phyloP scores from a whole-genome alignment of 306 rosid species.

The Prunus campanulata region DNA sequence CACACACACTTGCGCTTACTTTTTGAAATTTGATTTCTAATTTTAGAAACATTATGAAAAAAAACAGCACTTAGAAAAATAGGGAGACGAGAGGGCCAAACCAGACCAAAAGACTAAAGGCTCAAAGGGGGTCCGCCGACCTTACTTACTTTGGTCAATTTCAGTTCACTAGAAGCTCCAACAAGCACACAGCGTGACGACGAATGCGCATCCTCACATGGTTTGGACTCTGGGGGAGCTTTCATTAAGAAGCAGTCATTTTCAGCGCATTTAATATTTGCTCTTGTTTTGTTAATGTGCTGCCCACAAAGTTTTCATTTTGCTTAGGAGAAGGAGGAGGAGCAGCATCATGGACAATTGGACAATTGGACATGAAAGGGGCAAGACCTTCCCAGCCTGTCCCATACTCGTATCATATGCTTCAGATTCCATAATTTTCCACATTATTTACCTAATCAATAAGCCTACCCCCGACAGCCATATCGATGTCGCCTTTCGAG shows the following conservation, averaged over 20 bases:
- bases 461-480: constrained; percentile 54
- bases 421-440: constrained; percentile 41
- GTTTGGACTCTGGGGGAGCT: neutral
- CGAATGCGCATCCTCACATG: constrained; percentile 20
- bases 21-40: neutral
- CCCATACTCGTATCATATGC: constrained; percentile 33
- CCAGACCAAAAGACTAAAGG: neutral
- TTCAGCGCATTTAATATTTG: neutral
- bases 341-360: constrained; percentile 1
- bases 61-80: too few species aligned
- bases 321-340: too few species aligned
- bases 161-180: constrained; percentile 7
- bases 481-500: constrained; percentile 52
- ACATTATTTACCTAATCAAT: constrained; percentile 45
- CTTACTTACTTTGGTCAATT: constrained; percentile 4
- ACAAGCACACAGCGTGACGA: constrained; percentile 6
- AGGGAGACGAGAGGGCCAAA: neutral
- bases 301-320: neutral
- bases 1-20: neutral
- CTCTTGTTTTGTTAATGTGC: neutral
- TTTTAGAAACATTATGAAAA: neutral
- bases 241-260: neutral
- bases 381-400: constrained; percentile 58
- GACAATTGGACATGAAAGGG: constrained; percentile 33
- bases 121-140: constrained; percentile 27